phyloP scores from a whole-genome alignment of 768 basidiomycete genomes.

The Mycena amicta region DNA sequence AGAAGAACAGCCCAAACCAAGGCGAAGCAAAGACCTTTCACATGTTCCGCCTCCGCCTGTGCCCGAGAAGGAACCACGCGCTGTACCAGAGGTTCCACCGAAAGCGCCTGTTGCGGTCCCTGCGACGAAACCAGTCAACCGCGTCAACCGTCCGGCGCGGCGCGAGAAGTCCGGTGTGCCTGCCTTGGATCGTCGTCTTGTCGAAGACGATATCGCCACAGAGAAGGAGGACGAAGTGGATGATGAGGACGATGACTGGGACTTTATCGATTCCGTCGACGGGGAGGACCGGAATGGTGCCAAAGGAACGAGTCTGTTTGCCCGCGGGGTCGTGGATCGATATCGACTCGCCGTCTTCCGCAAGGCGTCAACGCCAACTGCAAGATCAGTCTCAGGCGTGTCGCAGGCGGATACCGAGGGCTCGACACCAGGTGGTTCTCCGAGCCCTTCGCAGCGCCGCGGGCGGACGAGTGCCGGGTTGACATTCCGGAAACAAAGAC shows the following conservation, averaged over 20 bases:
- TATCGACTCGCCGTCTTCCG: conserved; percentile 86
- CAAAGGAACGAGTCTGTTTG: conserved; percentile 80
- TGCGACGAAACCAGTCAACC: conserved; percentile 27
- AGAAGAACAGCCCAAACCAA: conserved; percentile 26
- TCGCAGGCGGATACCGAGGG: conserved; percentile 54
- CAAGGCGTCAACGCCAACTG: conserved; percentile 68
- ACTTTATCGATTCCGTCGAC: conserved; percentile 80
- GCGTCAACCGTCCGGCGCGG: conserved; percentile 41
- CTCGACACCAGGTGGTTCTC: conserved; percentile 45
- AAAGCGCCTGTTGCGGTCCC: too few relatives aligned
- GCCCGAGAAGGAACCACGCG: conserved; percentile 33
- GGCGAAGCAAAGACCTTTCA: conserved; percentile 35
- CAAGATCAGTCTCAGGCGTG: conserved; percentile 58
- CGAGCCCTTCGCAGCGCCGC: conserved; percentile 58
- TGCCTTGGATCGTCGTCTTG: conserved; percentile 74
- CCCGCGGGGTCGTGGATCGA: conserved; percentile 88
- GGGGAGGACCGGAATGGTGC: conserved; percentile 85
- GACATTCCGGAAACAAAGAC: conserved; percentile 69
- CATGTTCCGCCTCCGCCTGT: conserved; percentile 30
- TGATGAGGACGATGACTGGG: conserved; percentile 88
- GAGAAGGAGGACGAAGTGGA: conserved; percentile 50
- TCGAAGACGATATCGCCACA: conserved; percentile 56
- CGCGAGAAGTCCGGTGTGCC: conserved; percentile 84
- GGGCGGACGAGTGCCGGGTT: conserved; percentile 65
- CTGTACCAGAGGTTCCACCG: conserved; percentile 16